These are phyloP conservation scores for Raddia guianensis DNA, from an alignment of 176 grass and related monocot species.

Conservation along the genomic window DNA sequence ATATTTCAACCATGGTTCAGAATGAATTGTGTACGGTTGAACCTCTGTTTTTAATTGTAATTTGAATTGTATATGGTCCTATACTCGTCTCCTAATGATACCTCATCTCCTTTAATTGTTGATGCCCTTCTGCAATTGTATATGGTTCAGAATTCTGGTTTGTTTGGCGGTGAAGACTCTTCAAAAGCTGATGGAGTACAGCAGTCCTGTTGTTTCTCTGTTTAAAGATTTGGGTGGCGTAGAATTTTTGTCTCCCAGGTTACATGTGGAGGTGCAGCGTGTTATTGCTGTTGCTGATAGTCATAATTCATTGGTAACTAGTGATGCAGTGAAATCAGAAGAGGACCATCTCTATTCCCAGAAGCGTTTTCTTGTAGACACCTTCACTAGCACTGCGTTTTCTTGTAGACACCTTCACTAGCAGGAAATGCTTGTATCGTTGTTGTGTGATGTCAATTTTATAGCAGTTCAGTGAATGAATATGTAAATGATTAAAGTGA, in stretches of 20 bases:
- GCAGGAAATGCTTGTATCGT: slow-evolving; percentile 68
- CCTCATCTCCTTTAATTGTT: slow-evolving; percentile 87
- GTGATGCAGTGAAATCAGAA: slow-evolving; percentile 68
- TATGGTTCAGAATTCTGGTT: slow-evolving; percentile 95
- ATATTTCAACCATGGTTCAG: too few species aligned
- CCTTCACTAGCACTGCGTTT: slow-evolving; percentile 73
- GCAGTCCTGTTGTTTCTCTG: slow-evolving; percentile 84
- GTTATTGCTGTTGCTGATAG: slow-evolving; percentile 66
- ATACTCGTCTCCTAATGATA: slow-evolving; percentile 83
- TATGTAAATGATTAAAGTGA: too few species aligned
- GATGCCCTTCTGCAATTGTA: slow-evolving; percentile 98
- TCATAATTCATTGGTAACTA: slow-evolving; percentile 53
- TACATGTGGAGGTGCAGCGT: slow-evolving; percentile 86
- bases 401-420: slow-evolving; percentile 85
- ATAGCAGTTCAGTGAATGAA: too few species aligned
- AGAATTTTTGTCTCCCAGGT: slow-evolving; percentile 76
- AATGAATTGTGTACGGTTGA: too few species aligned
- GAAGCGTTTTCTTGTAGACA: slow-evolving; percentile 84
- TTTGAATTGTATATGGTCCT: too few species aligned
- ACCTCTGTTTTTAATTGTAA: too few species aligned
- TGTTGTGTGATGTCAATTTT: too few species aligned
- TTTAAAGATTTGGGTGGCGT: slow-evolving; percentile 98
- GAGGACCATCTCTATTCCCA: slow-evolving; percentile 82
- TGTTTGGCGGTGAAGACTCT: slow-evolving; percentile 91
- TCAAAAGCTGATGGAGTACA: slow-evolving; percentile 97